Evolutionary conservation across 441 rosid species (phyloP).

Genomic region (Pelargonium myrrhifolium): DNA sequence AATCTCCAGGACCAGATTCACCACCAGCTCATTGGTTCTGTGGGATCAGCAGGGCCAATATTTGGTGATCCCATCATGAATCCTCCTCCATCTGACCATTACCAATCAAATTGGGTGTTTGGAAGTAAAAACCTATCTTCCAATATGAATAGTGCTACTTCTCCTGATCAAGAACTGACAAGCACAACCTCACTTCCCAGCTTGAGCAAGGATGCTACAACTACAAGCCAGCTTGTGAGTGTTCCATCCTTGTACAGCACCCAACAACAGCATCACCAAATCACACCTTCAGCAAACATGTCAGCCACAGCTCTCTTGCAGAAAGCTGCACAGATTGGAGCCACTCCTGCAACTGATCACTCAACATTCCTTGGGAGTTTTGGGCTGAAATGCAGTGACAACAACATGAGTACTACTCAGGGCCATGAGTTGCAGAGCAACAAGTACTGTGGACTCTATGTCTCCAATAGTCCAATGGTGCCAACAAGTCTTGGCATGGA

Average conservation of each 20-base stretch:
- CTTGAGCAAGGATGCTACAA: conserved; percentile 21
- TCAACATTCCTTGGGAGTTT: conserved; percentile 44
- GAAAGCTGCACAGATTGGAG: conserved; percentile 55
- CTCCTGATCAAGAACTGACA: conserved; percentile 19
- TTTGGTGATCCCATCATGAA: conserved; percentile 26
- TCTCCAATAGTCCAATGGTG: conserved; percentile 26
- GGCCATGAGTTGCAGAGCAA: conserved; percentile 34
- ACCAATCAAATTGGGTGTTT: conserved; percentile 45
- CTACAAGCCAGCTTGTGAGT: conserved; percentile 30
- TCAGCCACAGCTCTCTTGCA: conserved; percentile 56
- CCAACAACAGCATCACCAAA: conserved; percentile 41
- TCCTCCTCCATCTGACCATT: conserved; percentile 22
- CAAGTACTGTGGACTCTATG: conserved; percentile 49
- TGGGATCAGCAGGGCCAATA: conserved; percentile 23
- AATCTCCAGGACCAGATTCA: conserved; percentile 31
- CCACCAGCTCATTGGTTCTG: conserved; percentile 23
- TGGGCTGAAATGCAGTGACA: conserved; percentile 34
- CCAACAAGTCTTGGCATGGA: conserved; percentile 24
- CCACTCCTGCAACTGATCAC: conserved; percentile 35
- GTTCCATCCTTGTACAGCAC: conserved; percentile 68
- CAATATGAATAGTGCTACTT: no score
- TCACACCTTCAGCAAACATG: conserved; percentile 31
- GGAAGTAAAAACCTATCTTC: conserved; percentile 28
- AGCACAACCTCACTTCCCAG: conserved; percentile 32
- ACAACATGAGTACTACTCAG: background rate